Base-by-base conservation (phyloP, 345 rosid genomes). In the Ceriops decandra region DNA sequence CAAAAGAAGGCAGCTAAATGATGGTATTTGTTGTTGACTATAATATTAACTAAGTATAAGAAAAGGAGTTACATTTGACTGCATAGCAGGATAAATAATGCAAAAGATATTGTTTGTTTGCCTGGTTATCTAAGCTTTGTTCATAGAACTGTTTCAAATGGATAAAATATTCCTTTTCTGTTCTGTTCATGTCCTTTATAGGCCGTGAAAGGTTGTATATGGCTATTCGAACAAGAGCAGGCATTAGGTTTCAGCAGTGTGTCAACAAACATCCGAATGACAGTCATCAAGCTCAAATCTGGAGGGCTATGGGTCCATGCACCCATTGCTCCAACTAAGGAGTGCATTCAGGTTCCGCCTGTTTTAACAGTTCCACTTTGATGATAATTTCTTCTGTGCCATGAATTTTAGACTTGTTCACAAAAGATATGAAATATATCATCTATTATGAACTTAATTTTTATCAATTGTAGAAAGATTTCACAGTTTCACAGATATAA, bases 231-330 rank as follows among this genome's bases (percentile, higher is more conserved):
- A 67, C 99, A 91, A 87, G 99, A 89, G 78, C 97, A 91, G 76
- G 97, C 97, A 49, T 79, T 95, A 79, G 99, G 99, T 21, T 91
- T 95, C 86, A 95, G 97, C 83, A 91, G 97, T 19, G 96, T 95
- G 53, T 95, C 99, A 0, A 91, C 96, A 2, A 95, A 95, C 76
- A 91, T 88, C 64, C 80, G 99, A 24, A 95, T 95, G 99, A 91
- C 99, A 3, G 91, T 87, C 63, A 91, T 95, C 87, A 95, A 90
- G 74, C 89, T 95, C 35, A 91, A 91, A 83, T 91, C 97, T 54
- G 97, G 96, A 54, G 97, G 99, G n/a, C 76, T 91, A 73, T 91
- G 99, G 97, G 89, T 95, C 67, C 99, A 95, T 80, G 99, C 99
- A 13, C 97, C 99, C 51, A 85, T 93, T 77, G 98, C 98, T 76